Percentiles rank a stretch among this genome's conserved stretches.
Evolutionary conservation across 345 rosid genomes (phyloP).

Genomic region (Eucalyptus marginata): DNA sequence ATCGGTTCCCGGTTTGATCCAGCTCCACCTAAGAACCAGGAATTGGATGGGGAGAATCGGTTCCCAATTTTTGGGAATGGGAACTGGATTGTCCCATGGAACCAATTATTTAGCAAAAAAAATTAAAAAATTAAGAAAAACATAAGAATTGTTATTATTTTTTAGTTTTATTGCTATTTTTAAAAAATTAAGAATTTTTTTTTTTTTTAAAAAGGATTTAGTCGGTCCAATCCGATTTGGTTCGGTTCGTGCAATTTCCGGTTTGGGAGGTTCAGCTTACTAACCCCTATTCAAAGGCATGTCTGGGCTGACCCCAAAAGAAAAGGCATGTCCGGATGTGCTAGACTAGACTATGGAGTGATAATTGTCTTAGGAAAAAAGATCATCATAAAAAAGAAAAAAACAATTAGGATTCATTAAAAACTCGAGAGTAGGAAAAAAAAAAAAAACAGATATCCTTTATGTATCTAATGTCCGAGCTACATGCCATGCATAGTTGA

Average conservation of each 20-base stretch:
- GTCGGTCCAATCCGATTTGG: rapidly evolving
- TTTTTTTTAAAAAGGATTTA: too few species aligned
- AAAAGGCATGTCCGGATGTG: not conserved
- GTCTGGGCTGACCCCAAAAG: too few species aligned
- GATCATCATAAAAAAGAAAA: not conserved
- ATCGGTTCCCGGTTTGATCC: rapidly evolving
- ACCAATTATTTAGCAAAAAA: too few species aligned
- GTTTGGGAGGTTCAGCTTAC: rapidly evolving
- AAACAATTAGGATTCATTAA: not conserved
- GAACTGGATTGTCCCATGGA: rapidly evolving
- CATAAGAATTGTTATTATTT: too few species aligned
- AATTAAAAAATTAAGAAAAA: too few species aligned
- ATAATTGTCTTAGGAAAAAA: not conserved
- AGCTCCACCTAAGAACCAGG: rapidly evolving
- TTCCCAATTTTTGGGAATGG: too few species aligned
- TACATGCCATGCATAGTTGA: not conserved
- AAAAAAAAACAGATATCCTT: not conserved
- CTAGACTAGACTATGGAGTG: not conserved
- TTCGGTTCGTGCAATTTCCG: too few species aligned
- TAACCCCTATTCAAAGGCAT: too few species aligned
- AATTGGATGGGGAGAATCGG: rapidly evolving
- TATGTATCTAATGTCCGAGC: not conserved
- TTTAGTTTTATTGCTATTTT: too few species aligned
- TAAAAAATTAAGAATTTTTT: too few species aligned
- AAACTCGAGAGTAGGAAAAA: not conserved